Conservation (phyloP, 306 rosid species). For the Argentina anserina region DNA sequence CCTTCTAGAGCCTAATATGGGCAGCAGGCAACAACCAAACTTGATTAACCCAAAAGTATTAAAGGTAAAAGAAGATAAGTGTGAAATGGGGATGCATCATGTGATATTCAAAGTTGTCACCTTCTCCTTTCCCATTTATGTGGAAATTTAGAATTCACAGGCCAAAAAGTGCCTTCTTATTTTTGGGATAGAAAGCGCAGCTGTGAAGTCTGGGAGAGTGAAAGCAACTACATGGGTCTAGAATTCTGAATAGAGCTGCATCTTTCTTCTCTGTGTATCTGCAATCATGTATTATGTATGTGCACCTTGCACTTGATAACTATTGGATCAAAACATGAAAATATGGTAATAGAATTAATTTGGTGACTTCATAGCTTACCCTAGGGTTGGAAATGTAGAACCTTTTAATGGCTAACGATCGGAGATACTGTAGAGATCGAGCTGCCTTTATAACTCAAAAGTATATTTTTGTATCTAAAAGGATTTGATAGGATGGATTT, state of each 20-base stretch:
- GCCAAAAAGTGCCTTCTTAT: not conserved
- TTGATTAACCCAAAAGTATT: not conserved
- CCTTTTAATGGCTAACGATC: not conserved
- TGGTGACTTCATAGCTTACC: not conserved
- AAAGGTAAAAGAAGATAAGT: not conserved
- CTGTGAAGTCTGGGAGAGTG: not conserved
- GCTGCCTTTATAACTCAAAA: too few species aligned
- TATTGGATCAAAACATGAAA: not conserved
- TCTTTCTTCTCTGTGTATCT: not conserved
- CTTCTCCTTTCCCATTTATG: slow-evolving; percentile 11
- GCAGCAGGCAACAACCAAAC: not conserved
- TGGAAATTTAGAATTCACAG: slow-evolving; percentile 11
- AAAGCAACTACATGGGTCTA: too few species aligned
- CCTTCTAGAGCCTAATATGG: not conserved
- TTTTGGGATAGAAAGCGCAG: not conserved
- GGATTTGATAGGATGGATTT: too few species aligned
- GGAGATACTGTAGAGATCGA: too few species aligned
- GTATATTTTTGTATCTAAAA: too few species aligned
- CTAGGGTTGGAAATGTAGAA: not conserved
- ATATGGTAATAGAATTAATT: not conserved
- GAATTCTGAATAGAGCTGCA: not conserved
- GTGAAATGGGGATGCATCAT: slow-evolving; percentile 7
- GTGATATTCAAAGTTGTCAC: slow-evolving; percentile 10
- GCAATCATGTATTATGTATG: not conserved
- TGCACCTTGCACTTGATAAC: not conserved